Evolutionary conservation across 305 asterid genomes (phyloP).

Genomic region (Fraxinus platypoda): DNA sequence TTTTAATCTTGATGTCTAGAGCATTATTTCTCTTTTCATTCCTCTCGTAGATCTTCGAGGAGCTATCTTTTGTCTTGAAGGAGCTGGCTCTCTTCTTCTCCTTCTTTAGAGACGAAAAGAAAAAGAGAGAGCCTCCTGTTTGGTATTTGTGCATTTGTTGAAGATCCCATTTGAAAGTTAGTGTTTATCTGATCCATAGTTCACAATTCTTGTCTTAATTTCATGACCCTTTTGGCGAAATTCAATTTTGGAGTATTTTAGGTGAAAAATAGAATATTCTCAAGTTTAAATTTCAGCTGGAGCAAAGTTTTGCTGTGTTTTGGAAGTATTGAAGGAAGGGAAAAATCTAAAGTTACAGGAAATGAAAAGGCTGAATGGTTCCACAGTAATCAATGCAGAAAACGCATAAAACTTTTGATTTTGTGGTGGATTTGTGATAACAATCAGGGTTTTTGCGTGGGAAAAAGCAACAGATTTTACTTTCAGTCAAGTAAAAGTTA

Average conservation of each 20-base stretch:
- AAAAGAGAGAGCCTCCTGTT: neutral
- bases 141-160: neutral
- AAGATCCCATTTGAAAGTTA: neutral
- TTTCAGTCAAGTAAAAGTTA: neutral
- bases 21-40: neutral
- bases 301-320: neutral
- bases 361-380: neutral
- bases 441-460: slow-evolving; percentile 1
- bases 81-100: neutral
- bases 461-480: neutral
- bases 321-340: neutral
- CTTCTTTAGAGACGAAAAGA: neutral
- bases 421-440: neutral
- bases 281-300: neutral
- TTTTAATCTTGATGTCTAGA: slow-evolving; percentile 5
- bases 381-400: neutral
- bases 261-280: neutral
- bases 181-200: neutral
- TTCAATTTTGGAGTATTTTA: neutral
- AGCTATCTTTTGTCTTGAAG: neutral
- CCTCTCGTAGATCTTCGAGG: slow-evolving; percentile 17
- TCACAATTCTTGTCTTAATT: neutral
- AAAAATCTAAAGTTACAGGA: neutral
- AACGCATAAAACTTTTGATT: neutral
- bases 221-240: neutral